A percentile compares a stretch with the other conserved stretches of the same genome.
phyloP scores from a whole-genome alignment of 495 filamentous ascomycete genomes.

The Aspergillus panamensis region DNA sequence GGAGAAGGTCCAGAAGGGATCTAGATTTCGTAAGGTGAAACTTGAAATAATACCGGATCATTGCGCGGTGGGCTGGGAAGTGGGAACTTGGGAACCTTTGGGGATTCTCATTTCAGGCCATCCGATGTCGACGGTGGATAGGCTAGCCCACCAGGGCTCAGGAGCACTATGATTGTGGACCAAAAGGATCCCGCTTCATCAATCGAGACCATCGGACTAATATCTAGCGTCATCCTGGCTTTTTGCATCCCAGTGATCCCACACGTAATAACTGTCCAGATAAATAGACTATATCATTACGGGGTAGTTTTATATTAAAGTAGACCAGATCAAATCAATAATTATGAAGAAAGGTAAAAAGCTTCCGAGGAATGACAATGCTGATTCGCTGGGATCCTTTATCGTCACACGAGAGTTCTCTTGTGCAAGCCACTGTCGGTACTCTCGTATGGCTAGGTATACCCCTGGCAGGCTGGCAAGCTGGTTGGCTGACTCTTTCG shows the following conservation, averaged over 20 bases:
- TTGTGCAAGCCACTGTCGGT: conserved; percentile 2
- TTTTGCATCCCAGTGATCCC: too few relatives aligned
- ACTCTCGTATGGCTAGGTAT: too few relatives aligned
- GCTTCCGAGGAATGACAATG: not conserved
- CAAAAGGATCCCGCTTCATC: not conserved
- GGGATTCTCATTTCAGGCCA: not conserved
- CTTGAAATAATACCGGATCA: not conserved
- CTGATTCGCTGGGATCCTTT: not conserved
- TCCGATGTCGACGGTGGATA: too few relatives aligned
- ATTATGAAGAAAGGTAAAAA: not conserved
- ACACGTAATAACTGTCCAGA: too few relatives aligned
- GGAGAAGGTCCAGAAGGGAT: not conserved
- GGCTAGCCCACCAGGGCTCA: not conserved
- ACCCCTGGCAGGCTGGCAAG: too few relatives aligned
- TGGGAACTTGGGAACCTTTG: not conserved
- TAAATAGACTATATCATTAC: not conserved
- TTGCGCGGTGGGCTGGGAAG: not conserved
- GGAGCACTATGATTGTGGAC: not conserved
- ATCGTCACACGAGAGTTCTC: conserved; percentile 4
- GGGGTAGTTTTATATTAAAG: not conserved
- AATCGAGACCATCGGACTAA: too few relatives aligned
- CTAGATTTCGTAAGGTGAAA: not conserved
- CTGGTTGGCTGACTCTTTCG: not conserved
- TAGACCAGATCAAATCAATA: not conserved
- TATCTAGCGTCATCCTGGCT: too few relatives aligned